Percentiles rank a stretch among this genome's conserved stretches.
phyloP scores from a whole-genome alignment of 179 eudicot species.

The Pouteria campechiana region DNA sequence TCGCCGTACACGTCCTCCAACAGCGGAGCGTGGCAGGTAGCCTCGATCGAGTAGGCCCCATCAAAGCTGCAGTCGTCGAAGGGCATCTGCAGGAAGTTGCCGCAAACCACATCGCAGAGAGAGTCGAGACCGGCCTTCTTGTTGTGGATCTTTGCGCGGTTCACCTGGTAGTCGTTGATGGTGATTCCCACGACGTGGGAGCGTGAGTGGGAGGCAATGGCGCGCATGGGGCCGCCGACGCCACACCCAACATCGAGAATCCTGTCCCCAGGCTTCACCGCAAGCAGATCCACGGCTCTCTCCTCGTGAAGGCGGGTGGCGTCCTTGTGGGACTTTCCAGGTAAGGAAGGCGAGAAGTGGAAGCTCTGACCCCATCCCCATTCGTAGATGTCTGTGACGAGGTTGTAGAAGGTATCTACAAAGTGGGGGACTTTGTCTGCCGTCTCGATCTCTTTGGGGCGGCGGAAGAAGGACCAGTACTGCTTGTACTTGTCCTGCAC shows the following conservation, averaged over 20 bases:
- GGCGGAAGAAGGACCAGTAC: constrained; percentile 85
- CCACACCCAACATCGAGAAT: constrained; percentile 87
- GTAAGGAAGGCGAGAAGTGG: constrained; percentile 69
- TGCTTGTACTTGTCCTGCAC: constrained; percentile 62
- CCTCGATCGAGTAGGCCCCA: constrained; percentile 79
- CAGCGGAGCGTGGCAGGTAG: constrained; percentile 79
- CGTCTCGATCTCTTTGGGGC: constrained; percentile 68
- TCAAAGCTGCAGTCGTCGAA: constrained; percentile 45
- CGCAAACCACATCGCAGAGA: constrained; percentile 64
- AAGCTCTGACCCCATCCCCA: constrained; percentile 99
- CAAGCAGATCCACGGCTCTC: constrained; percentile 75
- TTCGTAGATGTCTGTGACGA: constrained; percentile 89
- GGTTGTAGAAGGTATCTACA: constrained; percentile 84
- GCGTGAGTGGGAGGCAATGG: constrained; percentile 67
- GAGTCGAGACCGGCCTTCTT: constrained; percentile 63
- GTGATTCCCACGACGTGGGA: constrained; percentile 67
- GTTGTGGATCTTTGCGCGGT: constrained; percentile 58
- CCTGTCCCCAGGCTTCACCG: constrained; percentile 32
- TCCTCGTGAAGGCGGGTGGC: constrained; percentile 74
- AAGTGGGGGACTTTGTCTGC: constrained; percentile 77
- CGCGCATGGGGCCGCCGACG: constrained; percentile 91
- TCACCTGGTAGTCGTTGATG: constrained; percentile 79
- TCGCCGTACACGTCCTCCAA: constrained; percentile 67
- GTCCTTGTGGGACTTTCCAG: constrained; percentile 57
- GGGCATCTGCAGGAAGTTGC: constrained; percentile 78